phyloP scores from a whole-genome alignment of 2,329 filamentous ascomycete species.

The Lachnellula cervina region DNA sequence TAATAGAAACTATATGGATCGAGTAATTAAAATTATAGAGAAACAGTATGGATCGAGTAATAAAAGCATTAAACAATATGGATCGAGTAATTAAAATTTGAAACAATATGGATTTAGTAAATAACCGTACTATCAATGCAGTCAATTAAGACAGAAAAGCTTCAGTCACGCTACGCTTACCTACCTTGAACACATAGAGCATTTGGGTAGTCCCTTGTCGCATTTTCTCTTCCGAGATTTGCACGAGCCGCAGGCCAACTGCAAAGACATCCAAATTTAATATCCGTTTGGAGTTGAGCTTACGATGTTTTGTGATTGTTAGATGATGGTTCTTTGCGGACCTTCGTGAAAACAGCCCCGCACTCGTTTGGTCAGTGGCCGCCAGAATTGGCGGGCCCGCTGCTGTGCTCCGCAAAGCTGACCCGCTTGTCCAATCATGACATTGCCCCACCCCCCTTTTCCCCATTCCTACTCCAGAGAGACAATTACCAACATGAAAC shows the following conservation, averaged over 20 bases:
- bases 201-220: constrained; percentile 11
- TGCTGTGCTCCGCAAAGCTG: neutral
- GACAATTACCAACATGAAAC: neutral
- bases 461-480: no score
- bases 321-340: no score
- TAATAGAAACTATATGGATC: no score
- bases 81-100: no score
- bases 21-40: no score
- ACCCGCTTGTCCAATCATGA: constrained; percentile 2
- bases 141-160: neutral
- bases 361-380: neutral
- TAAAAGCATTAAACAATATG: no score
- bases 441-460: neutral
- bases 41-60: no score
- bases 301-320: neutral
- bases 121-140: neutral
- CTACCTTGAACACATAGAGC: constrained; percentile 13
- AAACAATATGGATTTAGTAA: no score
- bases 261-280: neutral
- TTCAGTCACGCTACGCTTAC: neutral
- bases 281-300: neutral
- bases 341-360: neutral
- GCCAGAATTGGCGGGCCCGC: neutral
- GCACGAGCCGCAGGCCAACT: constrained; percentile 8
- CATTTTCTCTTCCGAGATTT: constrained; percentile 15